Percentiles rank a stretch among this genome's conserved stretches.
Conservation (phyloP, 371 early-diverging fungal genomes). For the Mortierella sp. region DNA sequence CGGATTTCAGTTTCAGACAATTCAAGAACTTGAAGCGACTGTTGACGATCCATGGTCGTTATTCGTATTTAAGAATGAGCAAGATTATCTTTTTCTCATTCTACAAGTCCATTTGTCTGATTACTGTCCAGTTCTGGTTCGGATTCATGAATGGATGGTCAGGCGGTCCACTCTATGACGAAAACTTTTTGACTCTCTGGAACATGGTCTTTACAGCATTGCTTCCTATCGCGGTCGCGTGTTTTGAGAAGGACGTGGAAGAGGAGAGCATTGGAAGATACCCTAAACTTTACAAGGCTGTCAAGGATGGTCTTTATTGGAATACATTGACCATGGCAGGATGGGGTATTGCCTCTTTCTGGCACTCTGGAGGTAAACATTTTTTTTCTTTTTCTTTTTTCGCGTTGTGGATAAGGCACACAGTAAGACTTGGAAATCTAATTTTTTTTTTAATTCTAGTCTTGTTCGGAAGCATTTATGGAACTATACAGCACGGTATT, state of each 20-base stretch:
- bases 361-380: slow-evolving; percentile 66
- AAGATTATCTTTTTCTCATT: slow-evolving; percentile 84
- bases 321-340: slow-evolving; percentile 65
- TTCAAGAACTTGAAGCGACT: slow-evolving; percentile 83
- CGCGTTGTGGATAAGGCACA: no score
- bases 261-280: slow-evolving; percentile 78
- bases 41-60: slow-evolving; percentile 87
- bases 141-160: slow-evolving; percentile 87
- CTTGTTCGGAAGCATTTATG: slow-evolving; percentile 42
- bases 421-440: background rate
- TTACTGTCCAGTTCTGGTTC: slow-evolving; percentile 78
- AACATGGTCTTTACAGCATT: slow-evolving; percentile 86
- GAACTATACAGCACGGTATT: slow-evolving; percentile 29
- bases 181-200: slow-evolving; percentile 80
- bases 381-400: background rate
- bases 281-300: slow-evolving; percentile 85
- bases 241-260: slow-evolving; percentile 86
- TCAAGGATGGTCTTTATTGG: slow-evolving; percentile 71
- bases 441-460: slow-evolving; percentile 17
- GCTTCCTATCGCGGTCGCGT: slow-evolving; percentile 82
- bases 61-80: slow-evolving; percentile 81
- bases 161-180: slow-evolving; percentile 84
- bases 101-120: slow-evolving; percentile 88
- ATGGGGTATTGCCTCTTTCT: slow-evolving; percentile 72
- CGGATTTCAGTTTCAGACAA: slow-evolving; percentile 89